Evolutionary conservation across 495 filamentous ascomycete genomes (phyloP).

Genomic region (Aspergillus cristatus): DNA sequence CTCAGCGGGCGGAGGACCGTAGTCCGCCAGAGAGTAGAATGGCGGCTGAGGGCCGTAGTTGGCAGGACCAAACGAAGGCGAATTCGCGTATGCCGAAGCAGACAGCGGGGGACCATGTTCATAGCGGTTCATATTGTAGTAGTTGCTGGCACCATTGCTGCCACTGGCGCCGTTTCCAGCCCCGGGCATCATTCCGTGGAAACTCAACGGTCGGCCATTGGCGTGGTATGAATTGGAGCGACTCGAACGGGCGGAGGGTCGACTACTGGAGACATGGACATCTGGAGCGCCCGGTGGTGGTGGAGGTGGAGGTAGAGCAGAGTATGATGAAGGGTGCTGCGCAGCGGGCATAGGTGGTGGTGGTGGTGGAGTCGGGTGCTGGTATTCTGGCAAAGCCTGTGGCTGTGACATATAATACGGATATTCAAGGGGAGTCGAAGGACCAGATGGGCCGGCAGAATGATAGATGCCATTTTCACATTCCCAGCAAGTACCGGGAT

Average conservation of each 20-base stretch:
- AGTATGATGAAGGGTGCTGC: slow-evolving; percentile 19
- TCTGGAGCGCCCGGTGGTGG: slow-evolving; percentile 15
- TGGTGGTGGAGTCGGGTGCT: slow-evolving; percentile 22
- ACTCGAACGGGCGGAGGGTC: slow-evolving; percentile 14
- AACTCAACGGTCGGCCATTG: slow-evolving; percentile 33
- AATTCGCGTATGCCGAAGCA: slow-evolving; percentile 26
- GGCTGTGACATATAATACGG: slow-evolving; percentile 16
- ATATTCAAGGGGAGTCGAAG: slow-evolving; percentile 26
- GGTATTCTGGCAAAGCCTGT: slow-evolving; percentile 25
- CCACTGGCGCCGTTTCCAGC: too few species aligned
- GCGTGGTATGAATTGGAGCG: slow-evolving; percentile 29
- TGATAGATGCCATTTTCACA: slow-evolving; percentile 25
- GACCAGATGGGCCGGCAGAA: slow-evolving; percentile 10
- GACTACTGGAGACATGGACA: slow-evolving; percentile 21
- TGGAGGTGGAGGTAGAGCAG: slow-evolving; percentile 20
- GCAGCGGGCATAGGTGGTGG: slow-evolving; percentile 22
- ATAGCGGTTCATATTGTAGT: slow-evolving; percentile 19
- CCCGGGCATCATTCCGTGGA: slow-evolving; percentile 30
- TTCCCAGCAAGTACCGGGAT: slow-evolving; percentile 22
- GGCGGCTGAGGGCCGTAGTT: slow-evolving; percentile 15
- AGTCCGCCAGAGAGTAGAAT: slow-evolving; percentile 18
- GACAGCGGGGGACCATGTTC: slow-evolving; percentile 31
- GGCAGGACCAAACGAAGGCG: slow-evolving; percentile 20
- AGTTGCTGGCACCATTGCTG: slow-evolving; percentile 23
- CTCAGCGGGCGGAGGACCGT: slow-evolving; percentile 2